Evolutionary conservation across 768 basidiomycete species (phyloP), one percentile per base, ranked within the genome.

Genomic region (Hemileccinum rubropunctum): DNA sequence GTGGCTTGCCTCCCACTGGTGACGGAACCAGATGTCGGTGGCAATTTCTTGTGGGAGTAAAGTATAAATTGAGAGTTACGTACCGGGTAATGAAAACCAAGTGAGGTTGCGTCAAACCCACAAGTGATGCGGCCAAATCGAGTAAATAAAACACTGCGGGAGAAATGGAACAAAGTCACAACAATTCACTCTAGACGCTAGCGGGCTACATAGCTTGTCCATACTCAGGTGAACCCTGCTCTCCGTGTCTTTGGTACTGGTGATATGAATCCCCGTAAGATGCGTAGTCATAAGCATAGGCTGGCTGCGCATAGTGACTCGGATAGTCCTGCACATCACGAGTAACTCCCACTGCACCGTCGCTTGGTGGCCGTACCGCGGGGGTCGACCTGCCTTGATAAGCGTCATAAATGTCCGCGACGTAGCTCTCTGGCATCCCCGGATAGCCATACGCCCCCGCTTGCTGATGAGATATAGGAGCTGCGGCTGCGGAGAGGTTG

Each of bases 401-500:
- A 42, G 78, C 73, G 55, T 81, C 81, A 47, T 76, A 75, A n/a
- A 72, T 62, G 53, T 82, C 77, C 48, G 74, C 76, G 20, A 50
- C 56, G 43, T 73, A 61, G 57, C 56, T 71, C 48, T 68, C 71
- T 42, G 46, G 23, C 28, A 34, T 23, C 10, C 52, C 58, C 18
- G 48, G 14, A 18, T 57, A 58, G 1, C 48, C 51, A 32, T 71
- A 64, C 9, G 43, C 20, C 18, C 56, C 58, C 8, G 53, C 33
- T 44, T 51, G 65, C 36, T 77, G 74, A 41, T 78, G 77, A 27
- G 75, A 75, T 45, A 83, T 76, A 6, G 86, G 80, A 28, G 85
- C 83, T 15, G 83, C 82, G 27, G 78, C 68, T 5, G 74, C 57
- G 15, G 84, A 66, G 13, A 91, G 76, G 61, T 85, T 79, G 27